Evolutionary conservation across 768 basidiomycete genomes (phyloP), one percentile per base, ranked within the genome.

Genomic region (Russula earlei): DNA sequence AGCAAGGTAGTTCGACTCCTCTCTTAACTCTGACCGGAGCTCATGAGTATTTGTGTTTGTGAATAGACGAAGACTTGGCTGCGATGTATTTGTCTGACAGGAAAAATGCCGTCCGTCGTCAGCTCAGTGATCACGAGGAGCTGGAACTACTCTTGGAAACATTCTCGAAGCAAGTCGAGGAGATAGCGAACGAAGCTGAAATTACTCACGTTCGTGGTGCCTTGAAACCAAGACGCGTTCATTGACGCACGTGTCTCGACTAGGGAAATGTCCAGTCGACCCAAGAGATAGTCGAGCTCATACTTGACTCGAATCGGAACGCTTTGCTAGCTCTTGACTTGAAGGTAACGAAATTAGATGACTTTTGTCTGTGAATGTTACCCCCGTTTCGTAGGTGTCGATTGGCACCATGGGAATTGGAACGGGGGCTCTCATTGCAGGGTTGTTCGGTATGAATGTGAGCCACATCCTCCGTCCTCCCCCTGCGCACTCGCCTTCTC

Each of bases 401-500:
- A 97, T 98, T 56, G 81, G 82, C 34, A 98, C 95, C 0, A 82
- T 97, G 72, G 95, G 95, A 0, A 78, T 98, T 55, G 94, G 94
- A 11, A 79, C 84, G 27, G 93, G 94, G 3, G 91, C 94, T 15
- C 75, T 97, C 34, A 72, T 95, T 7, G 92, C 92, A 45, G 93
- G 94, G 5, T 66, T 96, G 4, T 95, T 97, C 63, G 94, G 94
- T 15, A 97, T 97, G 94, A 97, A 96, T 69, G 92, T 94, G 66
- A 66, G 89, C 72, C 19, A 43, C 46, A 12, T 58, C 64, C 25
- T 36, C 29, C 52, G 52, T 45, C 46, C 47, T 34, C 22, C 43
- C 11, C 15, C 37, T 2, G 8, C 50, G 48, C 29, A 47, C 57
- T 63, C 59, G 54, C 49, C 55, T 49, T 44, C 45, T 43, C 34